Base-by-base conservation (phyloP, 805 yeast genomes). In the Kuraishia cidri region DNA sequence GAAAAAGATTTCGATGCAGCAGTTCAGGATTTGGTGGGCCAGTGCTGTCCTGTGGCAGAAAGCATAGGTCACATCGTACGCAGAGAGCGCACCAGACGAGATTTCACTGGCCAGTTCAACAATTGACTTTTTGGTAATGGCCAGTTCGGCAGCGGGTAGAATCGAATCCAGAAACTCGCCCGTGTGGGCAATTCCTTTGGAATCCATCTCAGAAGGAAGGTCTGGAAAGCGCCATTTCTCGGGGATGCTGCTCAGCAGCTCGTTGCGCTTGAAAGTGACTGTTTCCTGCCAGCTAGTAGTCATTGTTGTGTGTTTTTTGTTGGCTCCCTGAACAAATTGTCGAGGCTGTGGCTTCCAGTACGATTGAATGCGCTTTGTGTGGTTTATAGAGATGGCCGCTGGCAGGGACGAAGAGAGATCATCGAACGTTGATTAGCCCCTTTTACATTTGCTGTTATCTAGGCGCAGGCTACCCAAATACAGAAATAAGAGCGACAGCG, bases 41-140 rank as follows among this genome's bases (percentile, higher is more conserved):
- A 49, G 29, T 4, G 54, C 48, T n/a, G 56, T 49, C 22, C 52
- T 37, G 31, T 50, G 53, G 24, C 52, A 48, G 37, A 44, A 74
- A 1, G 79, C 79, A 40, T 50, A 61, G 39, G 65, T 62, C 10
- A 72, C 67, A 13, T 62, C 61, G 2, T 53, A 56, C 2, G 77
- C 59, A 19, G 60, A 42, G 35, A 68, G 38, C 16, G 59, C 58
- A 6, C 74, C 73, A 3, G 45, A 37, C 25, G 69, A 59, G 30
- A 72, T 63, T 37, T 60, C 49, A 11, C 41, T 50, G 11, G 60
- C 57, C 27, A 64, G 51, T 4, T 50, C 50, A 3, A 46, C 43
- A 6, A 63, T 48, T 12, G 56, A 35, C 14, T 53, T 48, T 34
- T 57, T 64, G 20, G 67, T 62, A 33, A 61, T 58, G 8, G 37